These are phyloP conservation scores for Rubus parviflorus DNA, from an alignment of 306 rosid species.

Conservation along the genomic window DNA sequence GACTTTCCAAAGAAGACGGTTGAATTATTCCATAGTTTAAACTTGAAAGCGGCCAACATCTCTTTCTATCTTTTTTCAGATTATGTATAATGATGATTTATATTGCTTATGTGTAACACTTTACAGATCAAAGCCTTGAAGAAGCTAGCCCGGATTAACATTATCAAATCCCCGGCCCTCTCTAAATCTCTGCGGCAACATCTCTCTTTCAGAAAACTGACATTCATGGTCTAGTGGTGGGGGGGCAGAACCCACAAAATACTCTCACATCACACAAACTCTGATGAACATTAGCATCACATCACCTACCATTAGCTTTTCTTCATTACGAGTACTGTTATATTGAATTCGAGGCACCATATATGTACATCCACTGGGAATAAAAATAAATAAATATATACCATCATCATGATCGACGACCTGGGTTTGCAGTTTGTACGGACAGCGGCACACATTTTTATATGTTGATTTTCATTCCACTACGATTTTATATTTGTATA, in stretches of 20 bases:
- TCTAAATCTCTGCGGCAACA: background rate
- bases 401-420: too few species aligned
- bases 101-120: background rate
- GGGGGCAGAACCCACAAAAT: constrained; percentile 20
- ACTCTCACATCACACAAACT: background rate
- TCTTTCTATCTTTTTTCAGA: background rate
- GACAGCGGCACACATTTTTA: too few species aligned
- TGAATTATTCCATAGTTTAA: too few species aligned
- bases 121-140: constrained; percentile 9
- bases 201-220: constrained; percentile 23
- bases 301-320: background rate
- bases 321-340: background rate
- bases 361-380: background rate
- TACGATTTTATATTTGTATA: too few species aligned
- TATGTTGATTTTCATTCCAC: too few species aligned
- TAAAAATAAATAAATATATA: too few species aligned
- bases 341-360: background rate
- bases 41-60: background rate
- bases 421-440: too few species aligned
- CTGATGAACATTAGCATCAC: background rate
- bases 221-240: constrained; percentile 13
- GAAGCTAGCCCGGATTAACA: constrained; percentile 12
- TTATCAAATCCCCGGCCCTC: background rate
- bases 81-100: background rate
- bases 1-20: too few species aligned